Evolutionary conservation across 129 eudicot species (phyloP), one percentile per base, ranked within the genome.

Genomic region (Artemisia annua): DNA sequence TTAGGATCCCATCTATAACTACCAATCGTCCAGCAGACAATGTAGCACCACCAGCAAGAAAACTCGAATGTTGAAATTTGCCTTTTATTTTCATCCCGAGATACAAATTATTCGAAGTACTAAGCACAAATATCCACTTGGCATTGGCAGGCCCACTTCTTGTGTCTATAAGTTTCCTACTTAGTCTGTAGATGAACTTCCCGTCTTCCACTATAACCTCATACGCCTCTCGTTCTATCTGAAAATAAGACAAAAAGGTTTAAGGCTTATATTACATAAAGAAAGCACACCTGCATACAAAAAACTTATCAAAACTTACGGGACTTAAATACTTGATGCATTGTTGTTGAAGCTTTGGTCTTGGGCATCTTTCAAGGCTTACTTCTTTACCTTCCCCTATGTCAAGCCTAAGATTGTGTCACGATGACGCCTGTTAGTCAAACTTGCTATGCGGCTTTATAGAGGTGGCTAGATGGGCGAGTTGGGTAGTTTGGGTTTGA

Each of bases 31-130:
- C 97, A 11, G 97, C 97, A 56, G 96, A 85, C 73, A 92, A 67
- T 46, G 97, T 92, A 10, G 97, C 94, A 6, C 94, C 97, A 48
- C 97, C 97, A 39, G 97, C 97, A 76, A 92, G 76, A 73, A 92
- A 92, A 73, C 97, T 92, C 13, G 97, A 92, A 75, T 92, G 97
- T 62, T 92, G 97, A 80, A 92, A 92, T 54, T 78, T 83, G 24
- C 97, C 97, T 72, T 89, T 92, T 22, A 24, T 75, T 63, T 92
- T 92, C 77, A 70, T 75, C 19, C 96, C 97, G 16, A 89, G 86
- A 55, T 91, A 91, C 75, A 91, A 77, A 26, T 54, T 50, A 79
- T 73, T 85, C 2, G 86, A 81, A 5, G 82, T 79, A 49, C 96
- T 86, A 17, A 91, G 96, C 13, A 91, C 97, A 77, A 91, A 91